phyloP scores from a whole-genome alignment of 257 asterid genomes.

The Jacaranda copaia region DNA sequence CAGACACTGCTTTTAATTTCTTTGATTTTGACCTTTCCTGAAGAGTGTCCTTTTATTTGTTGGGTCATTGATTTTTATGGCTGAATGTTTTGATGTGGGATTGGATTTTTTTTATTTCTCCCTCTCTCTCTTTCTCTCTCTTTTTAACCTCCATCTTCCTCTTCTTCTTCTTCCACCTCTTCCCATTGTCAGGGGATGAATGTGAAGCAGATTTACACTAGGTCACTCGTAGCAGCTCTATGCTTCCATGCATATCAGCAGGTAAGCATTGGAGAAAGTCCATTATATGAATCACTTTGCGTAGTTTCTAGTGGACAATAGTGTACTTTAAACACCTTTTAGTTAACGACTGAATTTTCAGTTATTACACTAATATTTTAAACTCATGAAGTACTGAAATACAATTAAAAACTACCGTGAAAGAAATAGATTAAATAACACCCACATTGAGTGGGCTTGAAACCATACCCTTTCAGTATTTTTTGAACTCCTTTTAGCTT shows the following conservation, averaged over 20 bases:
- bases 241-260: constrained; percentile 99
- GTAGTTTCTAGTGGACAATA: not conserved
- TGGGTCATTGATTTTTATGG: constrained; percentile 12
- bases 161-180: not conserved
- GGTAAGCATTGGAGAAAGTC: constrained; percentile 46
- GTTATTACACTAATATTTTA: no score
- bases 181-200: constrained; percentile 66
- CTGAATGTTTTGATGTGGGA: constrained; percentile 3
- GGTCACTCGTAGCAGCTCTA: constrained; percentile 88
- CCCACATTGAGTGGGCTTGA: no score
- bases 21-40: constrained; percentile 18
- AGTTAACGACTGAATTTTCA: no score
- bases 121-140: no score
- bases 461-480: no score
- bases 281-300: not conserved
- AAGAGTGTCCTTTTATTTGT: constrained; percentile 3
- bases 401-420: no score
- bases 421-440: no score
- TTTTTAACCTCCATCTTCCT: no score
- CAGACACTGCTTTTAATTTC: constrained; percentile 14
- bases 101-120: not conserved
- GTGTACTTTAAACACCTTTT: not conserved
- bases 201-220: constrained; percentile 71
- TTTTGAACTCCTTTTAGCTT: not conserved
- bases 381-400: no score